These are phyloP conservation scores for Hypoxylon lienhwacheense DNA, from an alignment of 495 filamentous ascomycete genomes.

Conservation along the genomic window DNA sequence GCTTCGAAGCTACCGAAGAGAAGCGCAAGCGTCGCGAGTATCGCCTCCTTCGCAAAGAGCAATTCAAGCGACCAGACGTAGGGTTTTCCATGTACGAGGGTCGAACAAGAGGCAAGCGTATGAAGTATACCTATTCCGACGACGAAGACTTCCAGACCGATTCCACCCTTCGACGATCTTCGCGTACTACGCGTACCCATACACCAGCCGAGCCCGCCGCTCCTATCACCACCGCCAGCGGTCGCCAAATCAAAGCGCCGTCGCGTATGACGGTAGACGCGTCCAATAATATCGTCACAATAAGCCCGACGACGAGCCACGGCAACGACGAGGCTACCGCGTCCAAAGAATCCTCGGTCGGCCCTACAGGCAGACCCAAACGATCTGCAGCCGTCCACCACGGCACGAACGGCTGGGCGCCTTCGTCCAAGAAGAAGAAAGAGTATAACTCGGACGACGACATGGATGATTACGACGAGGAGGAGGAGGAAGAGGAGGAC, in stretches of 20 bases:
- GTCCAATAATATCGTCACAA: conserved; percentile 45
- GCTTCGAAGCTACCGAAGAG: conserved; percentile 96
- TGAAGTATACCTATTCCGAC: conserved; percentile 94
- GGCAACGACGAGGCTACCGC: conserved; percentile 39
- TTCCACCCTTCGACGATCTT: conserved; percentile 67
- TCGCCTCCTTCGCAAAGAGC: conserved; percentile 78
- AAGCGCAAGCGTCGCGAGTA: conserved; percentile 95
- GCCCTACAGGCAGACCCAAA: conserved; percentile 40
- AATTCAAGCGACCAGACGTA: conserved; percentile 83
- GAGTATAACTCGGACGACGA: conserved; percentile 69
- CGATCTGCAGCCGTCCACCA: conserved; percentile 49
- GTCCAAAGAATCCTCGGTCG: conserved; percentile 36
- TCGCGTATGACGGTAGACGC: conserved; percentile 79
- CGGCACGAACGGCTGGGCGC: conserved; percentile 54
- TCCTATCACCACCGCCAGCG: conserved; percentile 88
- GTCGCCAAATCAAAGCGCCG: conserved; percentile 77
- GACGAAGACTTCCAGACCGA: conserved; percentile 79
- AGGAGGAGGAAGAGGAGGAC: conserved; percentile 59
- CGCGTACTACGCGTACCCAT: conserved; percentile 69
- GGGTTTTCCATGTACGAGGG: conserved; percentile 95
- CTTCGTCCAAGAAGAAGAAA: conserved; percentile 62
- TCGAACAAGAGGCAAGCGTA: conserved; percentile 89
- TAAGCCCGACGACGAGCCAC: conserved; percentile 41
- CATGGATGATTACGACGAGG: conserved; percentile 66
- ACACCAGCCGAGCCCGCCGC: conserved; percentile 69